phyloP scores from a whole-genome alignment of 2,329 filamentous ascomycete species.

The Monosporascus sp. region DNA sequence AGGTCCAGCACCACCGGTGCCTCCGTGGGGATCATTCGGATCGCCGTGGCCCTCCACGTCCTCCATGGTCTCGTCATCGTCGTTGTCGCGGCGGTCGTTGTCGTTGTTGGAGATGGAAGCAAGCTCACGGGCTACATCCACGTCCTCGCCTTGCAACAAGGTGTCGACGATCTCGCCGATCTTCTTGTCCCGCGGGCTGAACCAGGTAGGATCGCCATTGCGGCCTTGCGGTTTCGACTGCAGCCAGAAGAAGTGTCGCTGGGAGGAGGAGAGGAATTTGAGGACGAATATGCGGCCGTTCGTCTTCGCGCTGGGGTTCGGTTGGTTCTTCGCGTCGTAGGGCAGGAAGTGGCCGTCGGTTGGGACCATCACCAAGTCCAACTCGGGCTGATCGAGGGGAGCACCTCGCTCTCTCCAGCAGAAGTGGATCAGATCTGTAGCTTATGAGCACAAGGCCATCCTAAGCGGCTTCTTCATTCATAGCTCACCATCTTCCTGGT shows the following conservation, averaged over 20 bases:
- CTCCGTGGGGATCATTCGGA: slow-evolving; percentile 51
- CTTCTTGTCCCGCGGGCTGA: slow-evolving; percentile 81
- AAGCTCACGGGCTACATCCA: slow-evolving; percentile 72
- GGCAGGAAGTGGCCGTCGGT: slow-evolving; percentile 82
- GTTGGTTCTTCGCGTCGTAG: slow-evolving; percentile 59
- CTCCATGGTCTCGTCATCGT: slow-evolving; percentile 74
- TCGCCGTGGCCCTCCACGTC: slow-evolving; percentile 66
- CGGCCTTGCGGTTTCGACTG: slow-evolving; percentile 80
- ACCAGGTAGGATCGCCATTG: slow-evolving; percentile 66
- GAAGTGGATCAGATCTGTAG: slow-evolving; percentile 83
- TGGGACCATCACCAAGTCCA: slow-evolving; percentile 93
- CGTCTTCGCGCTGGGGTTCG: slow-evolving; percentile 57
- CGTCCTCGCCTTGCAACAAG: slow-evolving; percentile 82
- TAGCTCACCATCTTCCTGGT: slow-evolving; percentile 74
- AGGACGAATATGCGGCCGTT: slow-evolving; percentile 90
- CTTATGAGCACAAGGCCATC: slow-evolving; percentile 9
- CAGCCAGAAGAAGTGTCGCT: slow-evolving; percentile 92
- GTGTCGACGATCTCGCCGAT: slow-evolving; percentile 82
- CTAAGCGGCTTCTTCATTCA: neutral
- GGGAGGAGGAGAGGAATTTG: slow-evolving; percentile 88
- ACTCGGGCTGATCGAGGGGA: slow-evolving; percentile 65
- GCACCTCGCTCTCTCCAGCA: slow-evolving; percentile 86
- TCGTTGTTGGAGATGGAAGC: slow-evolving; percentile 53
- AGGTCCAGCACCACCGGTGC: slow-evolving; percentile 75
- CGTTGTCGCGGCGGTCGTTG: slow-evolving; percentile 47